Percentiles rank a stretch among this genome's conserved stretches.
phyloP scores from a whole-genome alignment of 495 filamentous ascomycete genomes.

The Tuber indicum region DNA sequence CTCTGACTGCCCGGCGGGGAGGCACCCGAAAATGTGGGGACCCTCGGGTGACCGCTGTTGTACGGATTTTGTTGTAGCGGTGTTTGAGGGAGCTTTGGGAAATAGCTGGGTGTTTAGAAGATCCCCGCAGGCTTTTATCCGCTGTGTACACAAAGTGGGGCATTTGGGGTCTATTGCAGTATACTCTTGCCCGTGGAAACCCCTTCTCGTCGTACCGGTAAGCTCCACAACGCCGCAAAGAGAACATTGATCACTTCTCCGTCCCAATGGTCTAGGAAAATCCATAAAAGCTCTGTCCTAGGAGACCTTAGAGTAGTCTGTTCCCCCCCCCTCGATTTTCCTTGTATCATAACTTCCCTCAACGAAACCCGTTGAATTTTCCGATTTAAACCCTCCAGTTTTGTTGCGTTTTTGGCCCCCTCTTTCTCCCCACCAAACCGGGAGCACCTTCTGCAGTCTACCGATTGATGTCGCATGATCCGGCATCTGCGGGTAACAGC shows the following conservation, averaged over 20 bases:
- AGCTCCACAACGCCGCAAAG: background rate
- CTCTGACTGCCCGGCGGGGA: background rate
- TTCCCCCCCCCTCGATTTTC: background rate
- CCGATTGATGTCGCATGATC: background rate
- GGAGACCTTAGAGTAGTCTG: background rate
- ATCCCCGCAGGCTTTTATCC: background rate
- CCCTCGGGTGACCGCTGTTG: background rate
- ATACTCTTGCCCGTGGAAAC: background rate
- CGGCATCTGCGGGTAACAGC: fast-evolving
- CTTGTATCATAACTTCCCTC: too few relatives aligned
- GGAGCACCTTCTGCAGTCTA: background rate
- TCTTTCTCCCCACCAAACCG: background rate
- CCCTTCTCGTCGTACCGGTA: background rate
- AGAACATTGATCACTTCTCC: background rate
- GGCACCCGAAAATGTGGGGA: background rate
- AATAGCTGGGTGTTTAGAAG: background rate
- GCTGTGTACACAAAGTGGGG: background rate
- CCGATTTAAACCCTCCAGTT: background rate
- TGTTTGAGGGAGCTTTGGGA: background rate
- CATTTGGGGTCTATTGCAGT: background rate
- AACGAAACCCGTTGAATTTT: background rate
- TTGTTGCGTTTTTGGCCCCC: background rate
- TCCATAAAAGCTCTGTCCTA: background rate
- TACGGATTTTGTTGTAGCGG: background rate
- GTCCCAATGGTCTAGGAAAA: background rate